Evolutionary conservation across 2,329 filamentous ascomycete species (phyloP).

Genomic region (Penicillium sp.): DNA sequence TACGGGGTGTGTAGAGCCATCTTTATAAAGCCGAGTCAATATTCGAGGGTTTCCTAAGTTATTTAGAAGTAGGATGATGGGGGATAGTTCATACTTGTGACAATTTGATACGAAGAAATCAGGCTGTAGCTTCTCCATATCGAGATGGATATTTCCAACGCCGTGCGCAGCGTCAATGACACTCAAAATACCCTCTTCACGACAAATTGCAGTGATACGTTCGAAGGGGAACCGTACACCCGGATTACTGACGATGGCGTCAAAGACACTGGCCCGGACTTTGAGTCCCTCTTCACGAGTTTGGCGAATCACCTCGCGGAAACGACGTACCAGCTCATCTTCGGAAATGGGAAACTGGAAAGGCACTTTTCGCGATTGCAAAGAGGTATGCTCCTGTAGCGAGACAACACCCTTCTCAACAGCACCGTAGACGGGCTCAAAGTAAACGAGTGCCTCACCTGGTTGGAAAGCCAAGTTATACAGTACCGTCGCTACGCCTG

Average conservation of each 20-base stretch:
- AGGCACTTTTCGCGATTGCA: constrained; percentile 53
- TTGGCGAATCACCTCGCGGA: constrained; percentile 57
- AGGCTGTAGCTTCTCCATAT: constrained; percentile 64
- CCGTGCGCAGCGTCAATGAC: constrained; percentile 83
- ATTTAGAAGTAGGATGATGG: neutral
- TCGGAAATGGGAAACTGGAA: constrained; percentile 70
- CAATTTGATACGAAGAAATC: constrained; percentile 88
- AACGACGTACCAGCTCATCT: constrained; percentile 59
- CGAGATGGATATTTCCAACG: constrained; percentile 71
- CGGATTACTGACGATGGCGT: constrained; percentile 75
- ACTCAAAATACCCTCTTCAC: constrained; percentile 65
- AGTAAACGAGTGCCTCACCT: constrained; percentile 73
- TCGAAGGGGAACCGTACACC: constrained; percentile 80
- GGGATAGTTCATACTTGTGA: constrained; percentile 59
- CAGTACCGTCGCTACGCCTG: constrained; percentile 68
- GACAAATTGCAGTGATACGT: constrained; percentile 61
- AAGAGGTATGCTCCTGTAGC: constrained; percentile 63
- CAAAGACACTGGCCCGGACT: constrained; percentile 69
- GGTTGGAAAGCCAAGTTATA: constrained; percentile 66
- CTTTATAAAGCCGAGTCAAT: constrained; percentile 30
- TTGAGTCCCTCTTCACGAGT: constrained; percentile 58
- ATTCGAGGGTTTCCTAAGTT: neutral
- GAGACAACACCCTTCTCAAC: constrained; percentile 73
- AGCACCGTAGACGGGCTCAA: constrained; percentile 73
- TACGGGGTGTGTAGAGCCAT: constrained; percentile 80